A percentile compares a stretch with the other conserved stretches of the same genome.
Conservation (phyloP, 1,139 yeast species). For the Candida buenavistaensis region DNA sequence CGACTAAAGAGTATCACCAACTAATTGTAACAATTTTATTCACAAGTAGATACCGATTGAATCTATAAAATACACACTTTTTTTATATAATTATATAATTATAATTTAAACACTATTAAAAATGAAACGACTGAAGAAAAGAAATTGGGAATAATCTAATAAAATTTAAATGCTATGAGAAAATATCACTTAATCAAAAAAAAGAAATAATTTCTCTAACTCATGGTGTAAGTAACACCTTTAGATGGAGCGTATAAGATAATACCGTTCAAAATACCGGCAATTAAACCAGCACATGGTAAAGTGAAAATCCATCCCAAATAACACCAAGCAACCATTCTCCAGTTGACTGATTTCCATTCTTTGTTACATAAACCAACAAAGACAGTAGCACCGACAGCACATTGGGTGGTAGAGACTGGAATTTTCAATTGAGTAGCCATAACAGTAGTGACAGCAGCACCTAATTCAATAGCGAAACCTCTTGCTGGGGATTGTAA, state of each 20-base stretch:
- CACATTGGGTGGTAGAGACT: conserved; percentile 75
- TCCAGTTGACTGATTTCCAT: conserved; percentile 69
- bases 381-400: conserved; percentile 78
- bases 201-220: conserved; percentile 2
- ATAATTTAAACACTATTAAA: not conserved
- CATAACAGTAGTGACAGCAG: conserved; percentile 73
- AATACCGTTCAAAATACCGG: conserved; percentile 67
- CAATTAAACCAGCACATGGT: conserved; percentile 72
- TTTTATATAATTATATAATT: not conserved
- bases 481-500: conserved; percentile 81
- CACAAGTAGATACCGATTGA: too few relatives aligned
- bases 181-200: not conserved
- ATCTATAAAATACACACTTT: too few relatives aligned
- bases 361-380: conserved; percentile 75
- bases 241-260: conserved; percentile 65
- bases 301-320: conserved; percentile 72
- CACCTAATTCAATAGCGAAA: conserved; percentile 76
- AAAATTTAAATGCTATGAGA: not conserved
- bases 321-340: conserved; percentile 73
- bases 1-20: too few relatives aligned
- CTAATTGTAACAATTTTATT: too few relatives aligned
- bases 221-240: conserved; percentile 35
- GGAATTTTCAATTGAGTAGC: conserved; percentile 75
- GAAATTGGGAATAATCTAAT: not conserved
- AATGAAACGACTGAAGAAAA: conserved; percentile 32